These are phyloP conservation scores for Schizopora paradoxa DNA, from an alignment of 1,284 basidiomycete species.

Conservation along the genomic window DNA sequence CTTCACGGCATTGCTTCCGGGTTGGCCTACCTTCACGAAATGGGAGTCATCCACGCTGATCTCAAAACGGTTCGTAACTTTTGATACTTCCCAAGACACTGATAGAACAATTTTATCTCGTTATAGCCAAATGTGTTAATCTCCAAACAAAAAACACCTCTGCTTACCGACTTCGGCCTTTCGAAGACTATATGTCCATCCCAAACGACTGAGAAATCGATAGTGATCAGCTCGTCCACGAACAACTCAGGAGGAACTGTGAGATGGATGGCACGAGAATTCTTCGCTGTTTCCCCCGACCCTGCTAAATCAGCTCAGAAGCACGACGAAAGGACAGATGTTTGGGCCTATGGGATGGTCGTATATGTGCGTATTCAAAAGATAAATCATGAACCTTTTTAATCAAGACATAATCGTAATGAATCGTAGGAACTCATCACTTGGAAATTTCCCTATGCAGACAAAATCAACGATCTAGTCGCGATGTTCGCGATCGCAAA, in stretches of 20 bases:
- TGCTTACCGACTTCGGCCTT: constrained; percentile 9
- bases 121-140: constrained; percentile 8
- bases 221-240: neutral
- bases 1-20: constrained; percentile 6
- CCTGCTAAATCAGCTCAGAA: no score
- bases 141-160: neutral
- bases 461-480: no score
- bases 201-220: neutral
- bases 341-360: constrained; percentile 14
- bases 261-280: constrained; percentile 10
- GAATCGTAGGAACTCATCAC: no score
- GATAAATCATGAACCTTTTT: no score
- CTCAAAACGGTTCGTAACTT: constrained; percentile 8
- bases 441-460: no score
- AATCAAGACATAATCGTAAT: no score
- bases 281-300: neutral
- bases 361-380: constrained; percentile 7
- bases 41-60: constrained; percentile 6
- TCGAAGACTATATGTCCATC: constrained; percentile 1
- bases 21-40: constrained; percentile 5
- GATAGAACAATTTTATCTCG: neutral
- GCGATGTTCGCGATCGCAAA: no score
- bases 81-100: no score
- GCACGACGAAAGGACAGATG: constrained; percentile 7
- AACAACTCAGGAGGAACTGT: constrained; percentile 1